Evolutionary conservation across 169 alveolate species (phyloP), one percentile per base, ranked within the genome.

Genomic region (Amoebophrya sp.): DNA sequence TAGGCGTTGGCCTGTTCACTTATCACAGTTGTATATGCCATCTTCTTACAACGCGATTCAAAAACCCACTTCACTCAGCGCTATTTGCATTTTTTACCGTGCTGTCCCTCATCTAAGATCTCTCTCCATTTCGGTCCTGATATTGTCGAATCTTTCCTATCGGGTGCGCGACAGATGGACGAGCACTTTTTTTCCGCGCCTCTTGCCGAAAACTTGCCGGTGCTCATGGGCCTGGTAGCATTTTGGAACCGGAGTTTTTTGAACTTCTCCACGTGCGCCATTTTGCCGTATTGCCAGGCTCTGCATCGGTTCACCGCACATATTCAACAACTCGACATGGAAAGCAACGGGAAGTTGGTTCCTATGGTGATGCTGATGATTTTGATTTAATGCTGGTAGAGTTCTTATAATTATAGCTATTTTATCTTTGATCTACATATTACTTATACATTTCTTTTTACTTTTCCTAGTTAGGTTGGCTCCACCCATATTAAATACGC

Each of bases 291-390:
- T 95, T 96, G 98, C 94, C 98, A 99, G 95, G 98, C 65, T 6
- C 65, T 47, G 65, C 65, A 47, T 18, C 65, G 65, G 29, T 47
- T 47, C 92, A 97, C 99, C 10, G 98, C 99, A 38, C 99, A 99
- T 94, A 97, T 98, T 78, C 99, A 99, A 95, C 99, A 99, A 95
- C 95, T 99, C 41, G 98, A 97, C 89, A 99, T 99, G 99, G 99
- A 99, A 94, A 97, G 99, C 92, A 98, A 98, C 93, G 99, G 99
- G 6, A 47, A 23, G 41, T 12, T n/a, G 41, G 33, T 33, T 38
- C 2, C 34, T 41, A 12, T 6, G 3, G 23, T 33, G 40, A 0
- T 18, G 90, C 26, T n/a, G 23, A 34, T 33, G 6, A 39, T 33
- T 77, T 77, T 18, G 89, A n/a, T n/a, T n/a, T n/a, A n/a, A n/a